Percentiles rank a stretch among this genome's conserved stretches.
These are phyloP conservation scores for Hypocreales sp. DNA, from an alignment of 2,329 filamentous ascomycete species.

Conservation along the genomic window DNA sequence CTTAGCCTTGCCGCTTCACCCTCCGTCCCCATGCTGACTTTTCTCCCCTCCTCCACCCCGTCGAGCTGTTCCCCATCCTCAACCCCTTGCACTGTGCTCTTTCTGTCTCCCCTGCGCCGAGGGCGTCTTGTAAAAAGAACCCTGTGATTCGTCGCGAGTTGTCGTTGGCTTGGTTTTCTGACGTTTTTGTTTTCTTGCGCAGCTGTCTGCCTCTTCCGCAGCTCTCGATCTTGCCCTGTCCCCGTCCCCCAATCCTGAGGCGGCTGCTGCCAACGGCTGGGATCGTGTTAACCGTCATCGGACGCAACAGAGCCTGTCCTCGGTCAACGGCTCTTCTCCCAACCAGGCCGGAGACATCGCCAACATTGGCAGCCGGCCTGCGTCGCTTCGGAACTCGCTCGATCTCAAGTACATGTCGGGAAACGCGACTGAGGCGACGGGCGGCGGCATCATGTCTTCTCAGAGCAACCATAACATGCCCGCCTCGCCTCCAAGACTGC, in stretches of 20 bases:
- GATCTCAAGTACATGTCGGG: constrained; percentile 37
- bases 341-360: constrained; percentile 28
- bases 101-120: too few relatives aligned
- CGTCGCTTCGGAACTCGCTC: constrained; percentile 41
- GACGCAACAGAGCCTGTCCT: constrained; percentile 43
- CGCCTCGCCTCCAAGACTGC: constrained; percentile 52
- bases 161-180: constrained; percentile 16
- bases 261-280: constrained; percentile 34
- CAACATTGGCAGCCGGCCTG: constrained; percentile 30
- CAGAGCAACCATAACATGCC: constrained; percentile 37
- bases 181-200: constrained; percentile 17
- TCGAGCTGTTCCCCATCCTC: too few relatives aligned
- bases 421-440: constrained; percentile 20
- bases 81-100: too few relatives aligned
- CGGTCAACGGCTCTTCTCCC: constrained; percentile 24
- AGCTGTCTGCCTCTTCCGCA: constrained; percentile 70
- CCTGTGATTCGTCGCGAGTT: too few relatives aligned
- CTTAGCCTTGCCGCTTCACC: too few relatives aligned
- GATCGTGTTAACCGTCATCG: constrained; percentile 50
- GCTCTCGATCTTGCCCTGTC: constrained; percentile 66
- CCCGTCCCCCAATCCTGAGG: constrained; percentile 48
- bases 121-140: too few relatives aligned
- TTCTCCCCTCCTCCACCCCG: too few relatives aligned
- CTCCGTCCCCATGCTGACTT: too few relatives aligned
- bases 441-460: constrained; percentile 24